Base-by-base conservation (phyloP, 768 basidiomycete genomes). In the Solioccasus polychromus region DNA sequence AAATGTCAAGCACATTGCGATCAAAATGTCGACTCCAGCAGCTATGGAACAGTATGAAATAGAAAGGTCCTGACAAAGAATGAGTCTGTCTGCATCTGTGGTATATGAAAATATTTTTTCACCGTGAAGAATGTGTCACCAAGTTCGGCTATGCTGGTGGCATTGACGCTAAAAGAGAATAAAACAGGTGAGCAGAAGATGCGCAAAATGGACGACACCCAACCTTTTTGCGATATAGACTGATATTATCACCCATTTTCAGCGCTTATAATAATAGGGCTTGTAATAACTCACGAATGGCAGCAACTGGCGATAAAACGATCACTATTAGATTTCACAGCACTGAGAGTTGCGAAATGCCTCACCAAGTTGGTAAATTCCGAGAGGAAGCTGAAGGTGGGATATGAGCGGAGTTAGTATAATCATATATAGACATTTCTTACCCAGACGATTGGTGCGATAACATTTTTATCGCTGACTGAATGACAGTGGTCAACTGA, bases 401-500 rank as follows among this genome's bases (percentile, higher is more conserved):
- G 8, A 22, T 11, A 18, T 47, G 5, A 34, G 22, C 14, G 25
- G 20, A 5, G 2, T 29, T 23, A 31, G 31, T 11, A 5, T 23
- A 4, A 6, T 32, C 20, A 15, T 15, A 5, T 4, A 26, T 5
- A 18, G 2, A 23, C 5, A 35, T 18, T 14, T 7, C 45, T 35
- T 8, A 46, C 45, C 45, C 45, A 46, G n/a, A 46, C 5, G 5
- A 46, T 17, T n/a, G 45, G 45, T n/a, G 32, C 45, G 17, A 46
- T 32, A 23, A 41, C 9, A 7, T 5, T 46, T 17, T 22, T 40
- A 2, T 41, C 14, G 39, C 39, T 46, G 32, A 46, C 45, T 46
- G 32, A 18, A 28, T 32, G 4, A 29, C 17, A 6, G 2, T 19
- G 17, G 28, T 10, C 26, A 20, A 10, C 10, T 20, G 20, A 18